phyloP scores from a whole-genome alignment of 148 eudicot genomes.

The Fagopyrum homotropicum region DNA sequence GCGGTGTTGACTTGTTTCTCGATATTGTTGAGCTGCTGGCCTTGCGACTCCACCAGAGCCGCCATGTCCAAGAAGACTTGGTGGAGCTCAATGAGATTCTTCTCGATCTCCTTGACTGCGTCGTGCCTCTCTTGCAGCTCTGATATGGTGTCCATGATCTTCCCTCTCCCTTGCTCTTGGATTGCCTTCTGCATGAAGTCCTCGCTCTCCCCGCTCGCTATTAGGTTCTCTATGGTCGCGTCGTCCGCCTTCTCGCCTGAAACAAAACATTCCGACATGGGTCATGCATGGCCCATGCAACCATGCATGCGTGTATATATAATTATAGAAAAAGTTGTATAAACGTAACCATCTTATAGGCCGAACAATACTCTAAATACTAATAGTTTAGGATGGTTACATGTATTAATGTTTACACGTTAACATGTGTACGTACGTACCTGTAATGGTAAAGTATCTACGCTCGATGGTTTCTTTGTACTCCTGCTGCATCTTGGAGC shows the following conservation, averaged over 20 bases:
- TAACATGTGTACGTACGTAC: background rate
- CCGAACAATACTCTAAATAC: too few species aligned
- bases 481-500: conserved; percentile 35
- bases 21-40: conserved; percentile 39
- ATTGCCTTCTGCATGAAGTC: conserved; percentile 54
- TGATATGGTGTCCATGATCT: conserved; percentile 54
- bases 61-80: conserved; percentile 75
- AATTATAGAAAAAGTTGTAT: too few species aligned
- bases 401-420: too few species aligned
- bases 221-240: conserved; percentile 49
- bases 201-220: conserved; percentile 55
- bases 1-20: conserved; percentile 53
- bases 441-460: conserved; percentile 45
- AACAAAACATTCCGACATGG: too few species aligned
- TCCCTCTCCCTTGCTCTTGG: conserved; percentile 70
- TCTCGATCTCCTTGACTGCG: conserved; percentile 58
- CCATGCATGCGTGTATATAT: too few species aligned
- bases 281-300: background rate
- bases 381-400: too few species aligned
- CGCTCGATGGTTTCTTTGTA: conserved; percentile 49
- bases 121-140: conserved; percentile 81
- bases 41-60: conserved; percentile 56
- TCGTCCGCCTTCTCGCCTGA: conserved; percentile 62
- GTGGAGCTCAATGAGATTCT: conserved; percentile 56
- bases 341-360: too few species aligned